These are phyloP conservation scores for Cryptosporidium bovis DNA, from an alignment of 169 alveolate species.

Conservation along the genomic window DNA sequence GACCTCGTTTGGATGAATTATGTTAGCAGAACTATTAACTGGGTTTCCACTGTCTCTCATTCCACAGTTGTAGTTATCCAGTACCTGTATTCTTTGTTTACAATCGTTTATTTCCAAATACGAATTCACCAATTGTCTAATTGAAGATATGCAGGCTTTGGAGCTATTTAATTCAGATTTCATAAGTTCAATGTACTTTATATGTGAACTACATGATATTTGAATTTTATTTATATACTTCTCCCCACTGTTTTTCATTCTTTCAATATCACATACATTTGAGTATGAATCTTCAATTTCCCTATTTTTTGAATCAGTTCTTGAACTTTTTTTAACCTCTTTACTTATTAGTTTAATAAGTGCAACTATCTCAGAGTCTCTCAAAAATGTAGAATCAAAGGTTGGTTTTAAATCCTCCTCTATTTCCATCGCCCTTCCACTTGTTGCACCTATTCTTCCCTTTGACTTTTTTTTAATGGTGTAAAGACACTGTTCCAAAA, in stretches of 20 bases:
- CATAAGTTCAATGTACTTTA: constrained; percentile 33
- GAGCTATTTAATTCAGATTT: constrained; percentile 9
- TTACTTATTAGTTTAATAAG: constrained; percentile 21
- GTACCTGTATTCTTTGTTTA: constrained; percentile 50
- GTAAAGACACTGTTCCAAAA: constrained; percentile 32
- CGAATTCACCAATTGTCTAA: constrained; percentile 55
- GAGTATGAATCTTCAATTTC: neutral
- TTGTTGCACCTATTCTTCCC: neutral
- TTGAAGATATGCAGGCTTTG: constrained; percentile 21
- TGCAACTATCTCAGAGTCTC: constrained; percentile 51
- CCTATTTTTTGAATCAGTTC: neutral
- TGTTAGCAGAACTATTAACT: neutral
- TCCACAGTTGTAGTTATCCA: neutral
- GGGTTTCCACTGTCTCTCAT: neutral
- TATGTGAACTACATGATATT: constrained; percentile 10
- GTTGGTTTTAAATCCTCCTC: neutral
- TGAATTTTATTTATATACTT: neutral
- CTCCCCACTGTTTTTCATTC: neutral
- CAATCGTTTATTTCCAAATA: constrained; percentile 60
- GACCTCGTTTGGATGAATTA: constrained; percentile 25
- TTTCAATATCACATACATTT: neutral
- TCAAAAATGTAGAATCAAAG: constrained; percentile 26
- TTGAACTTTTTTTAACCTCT: constrained; percentile 20
- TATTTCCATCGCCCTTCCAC: neutral
- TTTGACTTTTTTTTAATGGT: constrained; percentile 21